These are phyloP conservation scores for Limnanthes douglasii DNA, from an alignment of 345 rosid species.

Conservation along the genomic window DNA sequence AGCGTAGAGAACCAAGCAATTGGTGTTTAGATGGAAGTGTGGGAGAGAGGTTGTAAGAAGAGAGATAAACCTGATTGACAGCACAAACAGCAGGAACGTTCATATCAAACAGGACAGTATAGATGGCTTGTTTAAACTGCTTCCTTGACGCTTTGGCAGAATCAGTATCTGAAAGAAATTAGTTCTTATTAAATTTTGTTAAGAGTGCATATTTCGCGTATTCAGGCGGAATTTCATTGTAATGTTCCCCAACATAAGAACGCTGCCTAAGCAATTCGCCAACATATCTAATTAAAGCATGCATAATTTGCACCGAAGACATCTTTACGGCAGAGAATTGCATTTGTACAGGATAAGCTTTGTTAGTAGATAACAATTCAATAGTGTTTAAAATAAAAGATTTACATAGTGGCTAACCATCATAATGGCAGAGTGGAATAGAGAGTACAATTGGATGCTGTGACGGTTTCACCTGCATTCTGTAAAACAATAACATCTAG, in stretches of 20 bases:
- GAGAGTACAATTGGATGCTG: constrained; percentile 63
- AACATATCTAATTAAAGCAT: no score
- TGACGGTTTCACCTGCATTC: constrained; percentile 78
- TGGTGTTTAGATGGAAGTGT: constrained; percentile 2
- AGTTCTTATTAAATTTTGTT: no score
- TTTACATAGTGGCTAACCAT: constrained; percentile 34
- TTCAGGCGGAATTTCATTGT: no score
- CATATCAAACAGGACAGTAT: constrained; percentile 68
- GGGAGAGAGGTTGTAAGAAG: no score
- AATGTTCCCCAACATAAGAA: no score
- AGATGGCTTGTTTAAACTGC: constrained; percentile 74
- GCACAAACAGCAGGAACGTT: constrained; percentile 90
- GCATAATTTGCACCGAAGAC: background rate
- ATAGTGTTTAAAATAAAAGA: constrained; percentile 1
- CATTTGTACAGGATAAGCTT: no score
- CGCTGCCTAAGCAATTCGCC: no score
- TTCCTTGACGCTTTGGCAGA: constrained; percentile 83
- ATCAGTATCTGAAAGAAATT: constrained; percentile 50
- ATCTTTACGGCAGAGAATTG: background rate
- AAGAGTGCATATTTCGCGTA: no score
- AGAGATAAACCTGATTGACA: constrained; percentile 51
- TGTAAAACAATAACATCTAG: constrained; percentile 13
- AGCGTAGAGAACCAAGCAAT: constrained; percentile 1
- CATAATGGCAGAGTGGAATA: constrained; percentile 82
- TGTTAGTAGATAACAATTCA: no score